A percentile compares a stretch with the other conserved stretches of the same genome.
These are phyloP conservation scores for Kuraishia hungarica DNA, from an alignment of 805 yeast species.

Conservation along the genomic window DNA sequence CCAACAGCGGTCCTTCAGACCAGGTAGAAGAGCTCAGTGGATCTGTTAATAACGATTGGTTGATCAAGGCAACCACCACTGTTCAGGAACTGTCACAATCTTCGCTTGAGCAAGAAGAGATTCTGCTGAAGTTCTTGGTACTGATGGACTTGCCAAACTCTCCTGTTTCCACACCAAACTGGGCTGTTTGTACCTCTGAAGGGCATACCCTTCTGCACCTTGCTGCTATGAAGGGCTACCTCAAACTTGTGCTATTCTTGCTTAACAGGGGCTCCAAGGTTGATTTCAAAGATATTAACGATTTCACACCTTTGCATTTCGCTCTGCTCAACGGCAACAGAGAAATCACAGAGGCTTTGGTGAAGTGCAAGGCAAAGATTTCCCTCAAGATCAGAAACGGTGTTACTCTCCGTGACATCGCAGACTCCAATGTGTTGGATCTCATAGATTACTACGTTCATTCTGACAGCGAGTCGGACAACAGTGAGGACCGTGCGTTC, in stretches of 20 bases:
- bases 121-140: slow-evolving; percentile 39
- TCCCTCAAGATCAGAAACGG: slow-evolving; percentile 45
- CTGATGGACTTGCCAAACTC: slow-evolving; percentile 62
- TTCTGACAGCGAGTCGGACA: slow-evolving; percentile 2
- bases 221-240: slow-evolving; percentile 70
- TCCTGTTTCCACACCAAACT: slow-evolving; percentile 52
- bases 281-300: slow-evolving; percentile 70
- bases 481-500: slow-evolving; percentile 3
- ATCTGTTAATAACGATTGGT: slow-evolving; percentile 25
- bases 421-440: slow-evolving; percentile 30
- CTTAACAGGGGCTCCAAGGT: slow-evolving; percentile 56
- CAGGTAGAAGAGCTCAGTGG: not conserved
- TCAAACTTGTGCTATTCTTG: slow-evolving; percentile 51
- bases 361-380: slow-evolving; percentile 57
- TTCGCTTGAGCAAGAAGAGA: slow-evolving; percentile 38
- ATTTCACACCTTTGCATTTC: slow-evolving; percentile 81
- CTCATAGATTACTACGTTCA: slow-evolving; percentile 13
- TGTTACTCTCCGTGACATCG: slow-evolving; percentile 29
- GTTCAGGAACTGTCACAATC: slow-evolving; percentile 38
- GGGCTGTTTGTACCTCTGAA: slow-evolving; percentile 72
- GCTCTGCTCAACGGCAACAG: slow-evolving; percentile 74
- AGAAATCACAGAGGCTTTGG: slow-evolving; percentile 50
- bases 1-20: slow-evolving; percentile 1
- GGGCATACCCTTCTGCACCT: slow-evolving; percentile 80
- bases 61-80: slow-evolving; percentile 41